Conservation (phyloP, 2,329 filamentous ascomycete species). For the Sporothrix curviconia region DNA sequence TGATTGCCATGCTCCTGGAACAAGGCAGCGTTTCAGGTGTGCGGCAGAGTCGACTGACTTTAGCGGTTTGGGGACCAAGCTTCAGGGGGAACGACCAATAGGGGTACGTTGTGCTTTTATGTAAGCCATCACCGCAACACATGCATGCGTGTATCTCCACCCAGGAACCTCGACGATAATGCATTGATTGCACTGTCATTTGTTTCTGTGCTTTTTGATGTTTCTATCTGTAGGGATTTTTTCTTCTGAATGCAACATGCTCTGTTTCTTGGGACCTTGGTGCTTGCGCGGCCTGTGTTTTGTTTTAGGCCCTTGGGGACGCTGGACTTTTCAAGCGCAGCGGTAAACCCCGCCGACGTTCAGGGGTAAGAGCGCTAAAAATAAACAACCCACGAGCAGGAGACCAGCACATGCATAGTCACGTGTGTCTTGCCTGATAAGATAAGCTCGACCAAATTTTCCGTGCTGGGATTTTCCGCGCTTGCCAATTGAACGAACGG, state of each 20-base stretch:
- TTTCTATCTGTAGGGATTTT: neutral
- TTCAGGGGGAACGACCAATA: neutral
- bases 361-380: constrained; percentile 7
- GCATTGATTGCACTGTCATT: neutral
- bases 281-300: constrained; percentile 1
- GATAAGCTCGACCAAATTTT: constrained; percentile 12
- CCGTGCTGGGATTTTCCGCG: constrained; percentile 7
- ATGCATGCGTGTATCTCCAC: too few relatives aligned
- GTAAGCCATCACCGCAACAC: too few relatives aligned
- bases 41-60: constrained; percentile 35
- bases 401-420: neutral
- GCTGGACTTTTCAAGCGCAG: too few relatives aligned
- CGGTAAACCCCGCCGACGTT: neutral
- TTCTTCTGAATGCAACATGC: too few relatives aligned
- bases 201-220: neutral
- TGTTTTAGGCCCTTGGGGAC: neutral
- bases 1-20: constrained; percentile 14
- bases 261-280: neutral
- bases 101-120: neutral
- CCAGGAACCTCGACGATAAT: too few relatives aligned
- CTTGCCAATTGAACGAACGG: constrained; percentile 1
- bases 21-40: constrained; percentile 38
- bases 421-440: constrained; percentile 7
- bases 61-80: neutral
- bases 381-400: neutral